Evolutionary conservation across 139 green algal genomes (phyloP).

Genomic region (Coelastrella sp.): DNA sequence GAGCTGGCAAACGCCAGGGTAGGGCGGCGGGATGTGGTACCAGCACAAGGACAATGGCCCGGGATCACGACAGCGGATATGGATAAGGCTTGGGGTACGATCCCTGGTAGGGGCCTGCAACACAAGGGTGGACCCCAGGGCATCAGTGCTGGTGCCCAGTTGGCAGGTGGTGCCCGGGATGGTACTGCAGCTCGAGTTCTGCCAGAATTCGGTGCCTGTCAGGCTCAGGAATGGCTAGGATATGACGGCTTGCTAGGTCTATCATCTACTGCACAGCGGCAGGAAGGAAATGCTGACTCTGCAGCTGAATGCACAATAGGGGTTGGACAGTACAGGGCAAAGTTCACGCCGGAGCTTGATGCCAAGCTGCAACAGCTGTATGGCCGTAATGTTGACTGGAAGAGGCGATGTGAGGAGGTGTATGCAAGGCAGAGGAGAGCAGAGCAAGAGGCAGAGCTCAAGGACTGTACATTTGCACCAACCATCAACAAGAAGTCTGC

Average conservation of each 20-base stretch:
- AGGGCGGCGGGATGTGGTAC: too few species aligned
- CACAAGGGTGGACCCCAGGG: background rate
- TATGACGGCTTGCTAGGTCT: background rate
- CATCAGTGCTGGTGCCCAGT: background rate
- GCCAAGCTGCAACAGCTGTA: constrained; percentile 16
- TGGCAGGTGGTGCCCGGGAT: background rate
- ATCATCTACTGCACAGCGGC: too few species aligned
- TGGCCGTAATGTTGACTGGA: constrained; percentile 29
- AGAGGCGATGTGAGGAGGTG: constrained; percentile 23
- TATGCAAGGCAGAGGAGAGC: constrained; percentile 13
- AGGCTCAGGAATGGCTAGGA: constrained; percentile 1
- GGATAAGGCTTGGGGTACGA: background rate
- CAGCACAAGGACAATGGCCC: too few species aligned
- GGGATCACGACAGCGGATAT: background rate
- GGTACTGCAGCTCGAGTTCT: background rate
- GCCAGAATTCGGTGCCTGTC: background rate
- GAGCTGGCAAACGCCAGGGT: background rate
- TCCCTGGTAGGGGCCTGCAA: background rate
- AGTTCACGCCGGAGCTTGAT: constrained; percentile 2
- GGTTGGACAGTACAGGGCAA: too few species aligned
- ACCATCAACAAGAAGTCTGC: constrained; percentile 16
- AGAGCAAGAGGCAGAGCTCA: background rate
- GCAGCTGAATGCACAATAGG: background rate
- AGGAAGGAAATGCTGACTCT: background rate
- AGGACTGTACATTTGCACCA: constrained; percentile 22